Conservation (phyloP, 2,329 filamentous ascomycete genomes). For the Aspergillus sp. region DNA sequence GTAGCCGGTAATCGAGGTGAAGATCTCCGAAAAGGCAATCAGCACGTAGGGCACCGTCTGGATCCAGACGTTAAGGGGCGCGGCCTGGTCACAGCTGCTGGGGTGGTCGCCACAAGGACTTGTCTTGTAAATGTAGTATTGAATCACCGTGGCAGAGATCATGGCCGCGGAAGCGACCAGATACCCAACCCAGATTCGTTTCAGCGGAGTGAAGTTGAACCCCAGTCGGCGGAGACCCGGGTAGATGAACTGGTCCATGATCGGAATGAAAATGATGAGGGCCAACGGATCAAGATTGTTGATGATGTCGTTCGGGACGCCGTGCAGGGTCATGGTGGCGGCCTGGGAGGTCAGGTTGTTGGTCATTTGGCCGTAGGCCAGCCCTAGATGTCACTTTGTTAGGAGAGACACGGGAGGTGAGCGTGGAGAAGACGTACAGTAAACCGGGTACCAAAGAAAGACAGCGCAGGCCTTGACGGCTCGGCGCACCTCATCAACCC, state of each 20-base stretch:
- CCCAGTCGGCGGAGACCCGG: conserved; percentile 46
- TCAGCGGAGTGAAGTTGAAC: conserved; percentile 54
- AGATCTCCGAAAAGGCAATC: conserved; percentile 57
- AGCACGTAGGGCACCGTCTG: conserved; percentile 52
- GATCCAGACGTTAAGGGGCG: conserved; percentile 63
- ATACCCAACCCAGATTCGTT: conserved; percentile 53
- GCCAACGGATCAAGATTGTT: conserved; percentile 54
- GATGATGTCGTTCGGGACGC: conserved; percentile 55
- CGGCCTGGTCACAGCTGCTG: conserved; percentile 47
- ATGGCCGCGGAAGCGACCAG: conserved; percentile 48
- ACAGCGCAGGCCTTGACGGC: conserved; percentile 67
- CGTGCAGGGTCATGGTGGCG: conserved; percentile 52
- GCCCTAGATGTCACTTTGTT: conserved; percentile 24
- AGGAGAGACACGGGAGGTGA: conserved; percentile 9
- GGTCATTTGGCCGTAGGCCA: conserved; percentile 54
- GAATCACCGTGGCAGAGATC: conserved; percentile 51
- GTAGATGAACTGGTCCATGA: conserved; percentile 54
- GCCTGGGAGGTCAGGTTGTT: conserved; percentile 57
- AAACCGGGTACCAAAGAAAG: conserved; percentile 58
- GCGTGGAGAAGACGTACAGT: conserved; percentile 28
- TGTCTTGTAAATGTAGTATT: conserved; percentile 56
- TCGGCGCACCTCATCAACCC: conserved; percentile 74
- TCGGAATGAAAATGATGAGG: conserved; percentile 54
- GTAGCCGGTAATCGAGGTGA: conserved; percentile 60
- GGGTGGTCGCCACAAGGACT: conserved; percentile 59